phyloP scores from a whole-genome alignment of 495 filamentous ascomycete species.

The Podospora pseudopauciseta region DNA sequence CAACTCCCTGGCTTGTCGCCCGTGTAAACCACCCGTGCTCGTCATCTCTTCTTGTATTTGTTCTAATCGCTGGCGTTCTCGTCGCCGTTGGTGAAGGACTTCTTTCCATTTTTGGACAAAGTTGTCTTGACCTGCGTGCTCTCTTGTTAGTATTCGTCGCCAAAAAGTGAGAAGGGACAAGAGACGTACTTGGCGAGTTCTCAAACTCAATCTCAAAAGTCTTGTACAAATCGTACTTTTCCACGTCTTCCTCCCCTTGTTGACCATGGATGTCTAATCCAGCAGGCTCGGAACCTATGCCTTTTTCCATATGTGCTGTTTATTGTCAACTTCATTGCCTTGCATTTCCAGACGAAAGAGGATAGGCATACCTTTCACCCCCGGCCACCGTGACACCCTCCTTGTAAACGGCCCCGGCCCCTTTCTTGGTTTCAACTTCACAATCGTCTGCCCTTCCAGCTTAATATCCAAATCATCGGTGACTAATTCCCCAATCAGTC shows the following conservation, averaged over 20 bases:
- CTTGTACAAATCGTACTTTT: slow-evolving; percentile 34
- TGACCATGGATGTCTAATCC: slow-evolving; percentile 32
- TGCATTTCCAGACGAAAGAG: not conserved
- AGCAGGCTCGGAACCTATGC: slow-evolving; percentile 25
- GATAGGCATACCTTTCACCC: slow-evolving; percentile 26
- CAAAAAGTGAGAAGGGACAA: not conserved
- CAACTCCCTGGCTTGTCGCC: slow-evolving; percentile 28
- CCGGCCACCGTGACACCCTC: slow-evolving; percentile 30
- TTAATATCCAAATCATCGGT: slow-evolving; percentile 37
- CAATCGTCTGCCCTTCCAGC: slow-evolving; percentile 27
- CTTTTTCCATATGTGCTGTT: slow-evolving; percentile 26
- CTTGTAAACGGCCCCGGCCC: slow-evolving; percentile 21
- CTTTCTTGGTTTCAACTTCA: slow-evolving; percentile 31
- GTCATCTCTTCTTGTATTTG: slow-evolving; percentile 35
- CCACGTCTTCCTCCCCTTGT: slow-evolving; percentile 25
- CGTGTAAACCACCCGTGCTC: slow-evolving; percentile 22
- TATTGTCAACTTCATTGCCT: not conserved
- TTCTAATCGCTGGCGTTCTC: slow-evolving; percentile 26
- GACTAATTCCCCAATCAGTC: slow-evolving; percentile 15
- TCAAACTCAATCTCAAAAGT: slow-evolving; percentile 41
- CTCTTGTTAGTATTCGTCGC: not conserved
- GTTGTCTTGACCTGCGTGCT: slow-evolving; percentile 27
- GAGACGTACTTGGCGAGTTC: slow-evolving; percentile 31
- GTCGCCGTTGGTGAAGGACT: slow-evolving; percentile 31
- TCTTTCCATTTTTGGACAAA: slow-evolving; percentile 37